Evolutionary conservation across 768 basidiomycete species (phyloP).

Genomic region (Termitomyces sp.): DNA sequence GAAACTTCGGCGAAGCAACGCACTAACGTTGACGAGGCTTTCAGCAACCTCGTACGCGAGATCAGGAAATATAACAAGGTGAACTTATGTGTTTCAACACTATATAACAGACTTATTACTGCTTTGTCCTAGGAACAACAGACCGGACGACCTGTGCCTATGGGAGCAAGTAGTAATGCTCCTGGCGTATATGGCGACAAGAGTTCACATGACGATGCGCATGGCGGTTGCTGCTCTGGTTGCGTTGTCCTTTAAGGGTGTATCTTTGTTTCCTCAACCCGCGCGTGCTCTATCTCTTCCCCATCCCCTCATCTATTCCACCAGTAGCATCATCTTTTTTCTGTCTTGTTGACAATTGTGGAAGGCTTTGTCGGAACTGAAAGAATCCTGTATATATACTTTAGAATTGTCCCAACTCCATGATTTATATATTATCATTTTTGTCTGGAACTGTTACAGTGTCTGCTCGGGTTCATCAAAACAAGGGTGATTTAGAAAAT

Average conservation of each 20-base stretch:
- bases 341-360: constrained; percentile 13
- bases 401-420: constrained; percentile 6
- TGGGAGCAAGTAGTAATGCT: constrained; percentile 33
- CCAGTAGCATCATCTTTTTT: constrained; percentile 2
- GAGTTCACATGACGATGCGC: constrained; percentile 46
- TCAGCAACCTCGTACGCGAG: constrained; percentile 87
- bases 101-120: background rate
- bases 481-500: background rate
- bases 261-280: constrained; percentile 3
- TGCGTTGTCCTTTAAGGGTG: constrained; percentile 53
- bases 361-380: constrained; percentile 13
- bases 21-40: constrained; percentile 96
- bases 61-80: constrained; percentile 95
- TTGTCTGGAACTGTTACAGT: background rate
- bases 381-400: constrained; percentile 14
- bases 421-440: constrained; percentile 1
- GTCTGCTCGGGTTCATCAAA: no score
- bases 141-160: constrained; percentile 62
- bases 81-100: constrained; percentile 8
- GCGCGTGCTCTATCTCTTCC: constrained; percentile 22
- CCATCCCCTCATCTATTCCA: constrained; percentile 2
- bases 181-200: constrained; percentile 45
- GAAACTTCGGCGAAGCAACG: constrained; percentile 96
- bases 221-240: constrained; percentile 58
- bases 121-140: constrained; percentile 56